Percentiles rank a stretch among this genome's conserved stretches.
These are phyloP conservation scores for Centaurea solstitialis DNA, from an alignment of 129 eudicot species.

Conservation along the genomic window DNA sequence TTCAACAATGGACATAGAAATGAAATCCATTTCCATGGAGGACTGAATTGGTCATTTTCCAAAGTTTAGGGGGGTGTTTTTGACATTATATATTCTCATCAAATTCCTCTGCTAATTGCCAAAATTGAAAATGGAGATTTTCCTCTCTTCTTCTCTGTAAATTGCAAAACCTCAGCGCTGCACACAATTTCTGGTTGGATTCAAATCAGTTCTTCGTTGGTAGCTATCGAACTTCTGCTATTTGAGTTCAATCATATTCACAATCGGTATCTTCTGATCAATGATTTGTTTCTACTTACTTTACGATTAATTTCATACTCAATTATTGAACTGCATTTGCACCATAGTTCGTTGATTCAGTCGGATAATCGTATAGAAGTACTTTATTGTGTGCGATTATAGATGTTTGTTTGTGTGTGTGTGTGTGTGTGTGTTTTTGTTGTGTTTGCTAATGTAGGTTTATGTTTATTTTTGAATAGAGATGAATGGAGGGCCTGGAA, in stretches of 20 bases:
- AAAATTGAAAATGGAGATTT: not conserved
- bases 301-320: not conserved
- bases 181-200: constrained; percentile 3
- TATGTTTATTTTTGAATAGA: constrained; percentile 15
- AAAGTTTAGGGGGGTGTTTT: not conserved
- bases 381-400: not conserved
- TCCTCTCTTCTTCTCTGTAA: constrained; percentile 8
- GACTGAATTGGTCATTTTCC: not conserved
- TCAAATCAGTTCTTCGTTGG: not conserved
- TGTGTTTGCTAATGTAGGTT: not conserved
- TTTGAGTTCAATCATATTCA: constrained; percentile 8
- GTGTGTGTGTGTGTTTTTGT: too few relatives aligned
- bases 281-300: not conserved
- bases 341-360: not conserved
- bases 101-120: constrained; percentile 4
- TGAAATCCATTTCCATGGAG: not conserved
- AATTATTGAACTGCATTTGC: constrained; percentile 23
- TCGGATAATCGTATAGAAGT: not conserved
- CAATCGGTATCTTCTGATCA: constrained; percentile 24
- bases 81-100: not conserved
- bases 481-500: constrained; percentile 52
- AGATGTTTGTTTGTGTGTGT: not conserved
- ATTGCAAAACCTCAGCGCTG: constrained; percentile 10
- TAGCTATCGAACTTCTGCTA: constrained; percentile 8
- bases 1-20: too few relatives aligned